phyloP scores from a whole-genome alignment of 2,329 filamentous ascomycete species.

The Fusarium sp. region DNA sequence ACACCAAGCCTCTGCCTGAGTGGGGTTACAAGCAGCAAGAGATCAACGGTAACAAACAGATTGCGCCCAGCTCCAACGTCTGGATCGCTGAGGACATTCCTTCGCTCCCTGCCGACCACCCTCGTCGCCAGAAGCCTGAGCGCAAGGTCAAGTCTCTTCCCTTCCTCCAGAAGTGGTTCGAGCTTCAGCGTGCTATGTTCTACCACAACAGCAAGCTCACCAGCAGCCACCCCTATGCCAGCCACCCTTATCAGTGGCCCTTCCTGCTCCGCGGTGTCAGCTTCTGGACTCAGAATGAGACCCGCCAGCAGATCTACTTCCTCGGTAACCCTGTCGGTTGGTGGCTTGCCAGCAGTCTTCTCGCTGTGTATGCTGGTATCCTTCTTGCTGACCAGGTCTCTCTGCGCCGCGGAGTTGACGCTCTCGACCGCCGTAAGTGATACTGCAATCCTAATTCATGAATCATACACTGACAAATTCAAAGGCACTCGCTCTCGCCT shows the following conservation, averaged over 20 bases:
- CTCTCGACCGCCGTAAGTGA: conserved; percentile 88
- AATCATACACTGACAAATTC: conserved; percentile 48
- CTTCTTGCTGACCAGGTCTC: conserved; percentile 93
- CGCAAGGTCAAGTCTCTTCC: conserved; percentile 85
- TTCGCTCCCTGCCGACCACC: conserved; percentile 77
- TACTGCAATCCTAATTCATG: background rate
- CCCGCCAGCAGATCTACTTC: conserved; percentile 97
- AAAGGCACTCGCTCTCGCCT: conserved; percentile 88
- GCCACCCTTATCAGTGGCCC: conserved; percentile 95
- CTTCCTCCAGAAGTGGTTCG: conserved; percentile 94
- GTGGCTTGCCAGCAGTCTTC: conserved; percentile 93
- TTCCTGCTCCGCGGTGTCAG: conserved; percentile 97
- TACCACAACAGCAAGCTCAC: conserved; percentile 99
- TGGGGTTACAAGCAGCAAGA: conserved; percentile 98
- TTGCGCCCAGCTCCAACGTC: conserved; percentile 88
- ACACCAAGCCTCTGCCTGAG: conserved; percentile 92
- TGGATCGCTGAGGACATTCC: conserved; percentile 95
- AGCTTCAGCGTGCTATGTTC: conserved; percentile 98
- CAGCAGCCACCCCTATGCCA: conserved; percentile 95
- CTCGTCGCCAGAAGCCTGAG: conserved; percentile 79
- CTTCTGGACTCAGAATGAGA: conserved; percentile 98
- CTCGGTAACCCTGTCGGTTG: conserved; percentile 95
- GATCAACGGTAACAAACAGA: conserved; percentile 99
- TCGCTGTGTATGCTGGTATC: conserved; percentile 94
- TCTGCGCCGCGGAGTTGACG: conserved; percentile 90